Percentiles rank a stretch among this genome's conserved stretches.
These are phyloP conservation scores for Taphrina wiesneri DNA, from an alignment of 1,139 yeast species.

Conservation along the genomic window DNA sequence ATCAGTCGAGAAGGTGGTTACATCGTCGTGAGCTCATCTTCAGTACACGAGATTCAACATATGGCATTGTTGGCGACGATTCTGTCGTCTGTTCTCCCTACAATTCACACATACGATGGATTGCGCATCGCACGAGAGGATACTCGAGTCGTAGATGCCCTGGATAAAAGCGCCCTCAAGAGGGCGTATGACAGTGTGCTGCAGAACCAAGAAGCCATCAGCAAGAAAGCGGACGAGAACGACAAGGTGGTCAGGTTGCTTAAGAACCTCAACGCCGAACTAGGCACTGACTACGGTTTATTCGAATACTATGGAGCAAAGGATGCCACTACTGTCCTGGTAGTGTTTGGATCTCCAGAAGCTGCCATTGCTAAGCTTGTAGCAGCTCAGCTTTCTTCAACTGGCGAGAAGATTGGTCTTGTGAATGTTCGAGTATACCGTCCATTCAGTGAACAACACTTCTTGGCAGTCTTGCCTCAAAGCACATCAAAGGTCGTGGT, in stretches of 20 bases:
- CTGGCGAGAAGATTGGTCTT: slow-evolving; percentile 57
- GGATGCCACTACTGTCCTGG: slow-evolving; percentile 68
- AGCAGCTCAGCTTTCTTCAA: slow-evolving; percentile 47
- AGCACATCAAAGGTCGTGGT: slow-evolving; percentile 64
- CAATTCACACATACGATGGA: slow-evolving; percentile 78
- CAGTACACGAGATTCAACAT: slow-evolving; percentile 65
- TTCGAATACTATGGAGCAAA: slow-evolving; percentile 70
- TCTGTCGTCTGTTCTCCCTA: slow-evolving; percentile 62
- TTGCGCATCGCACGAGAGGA: slow-evolving; percentile 62
- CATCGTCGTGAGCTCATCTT: slow-evolving; percentile 72
- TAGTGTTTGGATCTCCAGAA: slow-evolving; percentile 73
- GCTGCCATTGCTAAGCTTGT: slow-evolving; percentile 56
- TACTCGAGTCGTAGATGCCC: slow-evolving; percentile 53
- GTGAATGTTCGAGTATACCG: slow-evolving; percentile 74
- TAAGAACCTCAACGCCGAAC: slow-evolving; percentile 55
- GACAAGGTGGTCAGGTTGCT: slow-evolving; percentile 39
- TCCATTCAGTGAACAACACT: slow-evolving; percentile 67
- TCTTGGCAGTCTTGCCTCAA: slow-evolving; percentile 60
- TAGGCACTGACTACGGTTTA: slow-evolving; percentile 62
- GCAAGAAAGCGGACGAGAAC: slow-evolving; percentile 36
- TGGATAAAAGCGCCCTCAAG: slow-evolving; percentile 52
- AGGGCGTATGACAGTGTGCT: slow-evolving; percentile 39
- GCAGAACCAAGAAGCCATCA: slow-evolving; percentile 31
- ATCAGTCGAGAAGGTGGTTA: slow-evolving; percentile 65
- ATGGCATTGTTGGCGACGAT: slow-evolving; percentile 66